Base-by-base conservation (phyloP, 2,329 filamentous ascomycete genomes). In the Mycogone perniciosa region DNA sequence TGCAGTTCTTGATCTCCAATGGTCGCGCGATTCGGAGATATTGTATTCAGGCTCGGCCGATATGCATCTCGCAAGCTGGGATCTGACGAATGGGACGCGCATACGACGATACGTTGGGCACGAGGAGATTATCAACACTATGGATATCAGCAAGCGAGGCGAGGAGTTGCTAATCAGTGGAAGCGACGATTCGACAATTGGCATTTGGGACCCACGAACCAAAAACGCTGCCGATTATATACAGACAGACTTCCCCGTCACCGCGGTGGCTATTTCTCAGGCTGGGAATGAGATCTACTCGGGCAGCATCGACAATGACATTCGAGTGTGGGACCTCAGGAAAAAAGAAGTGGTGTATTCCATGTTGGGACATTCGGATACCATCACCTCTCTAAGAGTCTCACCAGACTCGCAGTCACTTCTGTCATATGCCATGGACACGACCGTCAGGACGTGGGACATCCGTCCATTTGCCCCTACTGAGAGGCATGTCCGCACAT, bases 231-330 rank as follows among this genome's bases (percentile, higher is more conserved):
- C 87, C 51, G 88, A 95, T 62, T 90, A 91, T 60, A 86, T 97
- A 56, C 83, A 92, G 64, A 96, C 91, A 0, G 86, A 93, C 54
- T 95, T 95, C 54, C 93, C 93, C 1, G 83, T 99, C 51, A 97
- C 93, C 2, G 88, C 92, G 0, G 82, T 97, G 5, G 89, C 90
- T 11, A 76, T 97, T n/a, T 86, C 91, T 0, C 90, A 96, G 66
- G 90, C 92, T 2, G 93, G 93, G 13, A 96, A 96, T 66, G 93
- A 97, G 71, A 82, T 99, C 29, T 99, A 93, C 68, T 87, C 88
- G 6, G 92, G 92, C 43, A 88, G 91, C 26, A 96, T 99, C 59
- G 93, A 97, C 71, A 96, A 97, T 64, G 90, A 95, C 60, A 95
- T 99, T 66, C 89, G 91, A 61, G 91, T 95, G 20, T 99, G 93